Evolutionary conservation across 306 rosid species (phyloP), one percentile per base, ranked within the genome.

Genomic region (Casuarina glauca): DNA sequence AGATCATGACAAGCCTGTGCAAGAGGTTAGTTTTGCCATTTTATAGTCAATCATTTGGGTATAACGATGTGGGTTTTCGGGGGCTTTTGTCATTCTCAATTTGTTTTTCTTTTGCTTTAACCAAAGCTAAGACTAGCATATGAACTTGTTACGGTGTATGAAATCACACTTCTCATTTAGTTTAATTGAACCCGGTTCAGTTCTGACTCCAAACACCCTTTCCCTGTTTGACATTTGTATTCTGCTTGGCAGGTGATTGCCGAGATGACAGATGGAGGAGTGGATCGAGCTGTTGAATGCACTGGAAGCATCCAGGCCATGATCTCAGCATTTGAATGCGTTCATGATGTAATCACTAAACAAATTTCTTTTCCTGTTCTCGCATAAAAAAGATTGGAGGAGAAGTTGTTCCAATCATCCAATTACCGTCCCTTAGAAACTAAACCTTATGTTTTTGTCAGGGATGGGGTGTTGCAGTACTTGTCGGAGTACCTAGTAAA

Each of bases 381-480:
- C 32, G 6, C 26, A n/a, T 20, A 57, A n/a, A 6, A 57, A 35
- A 57, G 38, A 57, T 19, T 20, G 3, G 19, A 66, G 20, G 9
- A 74, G 32, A 26, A 26, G 32, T 26, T 26, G 32, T 26, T 26
- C 32, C 32, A 26, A 26, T 26, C 32, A 26, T 26, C 32, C 32
- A 26, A 26, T 26, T 26, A 26, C 32, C 32, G 32, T 26, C 32
- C 32, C 32, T 26, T 26, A 26, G 32, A 26, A 26, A 26, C 32
- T 26, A 26, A 26, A 26, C 1, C 32, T 26, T 10, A 3, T 26
- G 32, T 77, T 42, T 0, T 73, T 43, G 2, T 45, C 82, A 93
- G 93, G 97, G 96, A 15, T 93, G 98, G 98, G 98, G 97, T 52
- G 90, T 90, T 74, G 98, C 96, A 41, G 96, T 93, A 5, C 96